Percentiles rank a stretch among this genome's conserved stretches.
phyloP scores from a whole-genome alignment of 2,329 filamentous ascomycete genomes.

The Sporothrix mexicana region DNA sequence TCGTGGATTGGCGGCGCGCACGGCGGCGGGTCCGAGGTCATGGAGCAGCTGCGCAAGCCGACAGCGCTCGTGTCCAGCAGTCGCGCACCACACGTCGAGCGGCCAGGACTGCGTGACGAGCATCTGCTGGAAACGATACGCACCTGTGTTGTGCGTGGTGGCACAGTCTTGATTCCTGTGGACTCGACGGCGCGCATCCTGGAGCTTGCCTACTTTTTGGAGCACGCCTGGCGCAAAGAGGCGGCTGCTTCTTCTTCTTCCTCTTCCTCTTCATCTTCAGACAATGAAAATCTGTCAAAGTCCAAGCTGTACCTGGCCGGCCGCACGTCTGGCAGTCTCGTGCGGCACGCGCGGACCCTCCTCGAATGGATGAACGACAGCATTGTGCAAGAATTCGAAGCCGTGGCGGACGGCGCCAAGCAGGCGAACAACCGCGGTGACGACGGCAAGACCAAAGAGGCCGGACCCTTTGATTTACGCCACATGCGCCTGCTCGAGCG shows the following conservation, averaged over 20 bases:
- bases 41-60: constrained; percentile 90
- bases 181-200: constrained; percentile 95
- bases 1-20: constrained; percentile 82
- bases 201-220: constrained; percentile 88
- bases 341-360: constrained; percentile 92
- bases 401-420: constrained; percentile 59
- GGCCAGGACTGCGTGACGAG: constrained; percentile 85
- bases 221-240: constrained; percentile 85
- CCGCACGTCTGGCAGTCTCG: constrained; percentile 82
- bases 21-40: constrained; percentile 82
- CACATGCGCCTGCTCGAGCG: constrained; percentile 83
- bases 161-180: constrained; percentile 89
- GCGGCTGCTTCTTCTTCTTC: constrained; percentile 52
- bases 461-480: constrained; percentile 87
- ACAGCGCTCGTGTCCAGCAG: constrained; percentile 94
- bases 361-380: constrained; percentile 99
- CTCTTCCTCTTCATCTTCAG: constrained; percentile 34
- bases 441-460: constrained; percentile 58
- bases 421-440: constrained; percentile 54
- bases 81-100: constrained; percentile 69
- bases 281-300: constrained; percentile 58
- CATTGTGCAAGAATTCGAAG: constrained; percentile 90
- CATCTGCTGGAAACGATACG: constrained; percentile 82
- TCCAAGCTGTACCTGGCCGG: constrained; percentile 81
- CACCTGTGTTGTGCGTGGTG: constrained; percentile 77